phyloP scores from a whole-genome alignment of 176 grass and related monocot species.

The Triticum dicoccoides region DNA sequence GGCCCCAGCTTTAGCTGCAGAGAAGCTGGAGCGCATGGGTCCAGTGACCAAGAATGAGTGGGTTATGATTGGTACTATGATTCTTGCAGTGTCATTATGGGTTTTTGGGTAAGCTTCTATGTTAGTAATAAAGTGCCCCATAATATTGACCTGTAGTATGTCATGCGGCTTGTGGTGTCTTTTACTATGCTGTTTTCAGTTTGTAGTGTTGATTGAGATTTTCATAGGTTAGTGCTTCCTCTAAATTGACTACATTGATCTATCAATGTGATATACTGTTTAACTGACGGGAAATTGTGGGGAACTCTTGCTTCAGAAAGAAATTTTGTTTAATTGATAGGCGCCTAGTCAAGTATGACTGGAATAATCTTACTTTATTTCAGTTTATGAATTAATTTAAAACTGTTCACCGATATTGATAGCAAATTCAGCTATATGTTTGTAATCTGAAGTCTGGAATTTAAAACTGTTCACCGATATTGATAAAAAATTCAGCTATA shows the following conservation, averaged over 20 bases:
- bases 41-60: constrained; percentile 79
- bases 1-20: constrained; percentile 62
- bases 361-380: background rate
- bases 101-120: constrained; percentile 62
- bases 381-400: background rate
- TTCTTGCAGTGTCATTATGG: constrained; percentile 79
- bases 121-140: background rate
- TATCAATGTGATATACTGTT: background rate
- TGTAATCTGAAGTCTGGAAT: background rate
- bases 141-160: background rate
- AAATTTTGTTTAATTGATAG: background rate
- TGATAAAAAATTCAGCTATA: background rate
- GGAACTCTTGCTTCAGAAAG: background rate
- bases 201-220: background rate
- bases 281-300: background rate
- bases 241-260: background rate
- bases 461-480: background rate
- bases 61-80: constrained; percentile 85
- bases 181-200: background rate
- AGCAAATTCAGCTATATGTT: background rate
- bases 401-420: background rate
- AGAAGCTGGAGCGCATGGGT: constrained; percentile 70
- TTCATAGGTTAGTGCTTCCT: background rate
- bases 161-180: constrained; percentile 4
- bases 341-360: background rate